Conservation (phyloP, 2,329 filamentous ascomycete species). For the Ophiostoma australiae region DNA sequence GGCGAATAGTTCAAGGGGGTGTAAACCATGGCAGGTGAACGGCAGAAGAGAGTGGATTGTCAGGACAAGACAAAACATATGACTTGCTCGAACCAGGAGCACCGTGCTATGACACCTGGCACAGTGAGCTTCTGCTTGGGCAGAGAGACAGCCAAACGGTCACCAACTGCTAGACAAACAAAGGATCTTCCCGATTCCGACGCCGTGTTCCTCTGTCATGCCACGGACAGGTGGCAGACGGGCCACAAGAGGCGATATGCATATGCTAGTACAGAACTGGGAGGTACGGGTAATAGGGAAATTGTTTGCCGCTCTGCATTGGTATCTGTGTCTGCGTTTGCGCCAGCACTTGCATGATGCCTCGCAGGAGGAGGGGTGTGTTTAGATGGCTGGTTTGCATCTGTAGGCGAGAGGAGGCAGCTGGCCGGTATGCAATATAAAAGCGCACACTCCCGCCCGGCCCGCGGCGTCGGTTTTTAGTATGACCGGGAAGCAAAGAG, state of each 20-base stretch:
- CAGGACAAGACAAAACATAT: not conserved
- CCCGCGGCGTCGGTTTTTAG: conserved; percentile 16
- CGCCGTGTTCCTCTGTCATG: conserved; percentile 11
- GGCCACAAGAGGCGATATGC: conserved; percentile 13
- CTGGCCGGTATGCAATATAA: not conserved
- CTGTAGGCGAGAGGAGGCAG: not conserved
- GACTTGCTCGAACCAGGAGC: not conserved
- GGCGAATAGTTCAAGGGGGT: not conserved
- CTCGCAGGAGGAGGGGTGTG: conserved; percentile 1
- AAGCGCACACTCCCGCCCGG: conserved; percentile 11
- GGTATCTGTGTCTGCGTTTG: not conserved
- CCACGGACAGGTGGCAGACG: not conserved
- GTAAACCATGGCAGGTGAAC: not conserved
- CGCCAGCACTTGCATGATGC: not conserved
- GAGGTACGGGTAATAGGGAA: not conserved
- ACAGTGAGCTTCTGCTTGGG: not conserved
- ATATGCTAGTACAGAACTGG: not conserved
- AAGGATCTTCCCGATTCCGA: not conserved
- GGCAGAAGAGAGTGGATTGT: not conserved
- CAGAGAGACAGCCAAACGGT: not conserved
- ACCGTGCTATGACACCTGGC: not conserved
- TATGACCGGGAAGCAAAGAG: not conserved
- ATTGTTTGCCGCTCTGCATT: not conserved
- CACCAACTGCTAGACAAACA: not conserved
- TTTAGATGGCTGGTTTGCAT: conserved; percentile 2